phyloP scores from a whole-genome alignment of 2,329 filamentous ascomycete genomes.

The Blastomyces gilchristii region DNA sequence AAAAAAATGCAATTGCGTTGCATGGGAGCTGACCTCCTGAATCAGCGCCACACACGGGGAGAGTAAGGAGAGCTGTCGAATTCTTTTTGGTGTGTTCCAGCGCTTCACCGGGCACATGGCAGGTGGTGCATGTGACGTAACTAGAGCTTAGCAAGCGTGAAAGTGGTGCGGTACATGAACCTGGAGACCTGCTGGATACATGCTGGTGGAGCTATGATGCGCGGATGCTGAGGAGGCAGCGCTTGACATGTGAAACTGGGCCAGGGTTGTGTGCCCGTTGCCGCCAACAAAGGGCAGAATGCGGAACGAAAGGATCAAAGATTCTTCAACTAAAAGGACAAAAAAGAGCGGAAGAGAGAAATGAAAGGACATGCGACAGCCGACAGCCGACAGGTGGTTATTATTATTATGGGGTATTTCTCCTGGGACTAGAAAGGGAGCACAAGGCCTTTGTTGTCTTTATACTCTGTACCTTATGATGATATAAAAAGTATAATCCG shows the following conservation, averaged over 20 bases:
- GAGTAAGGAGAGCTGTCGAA: too few relatives aligned
- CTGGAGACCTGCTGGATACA: too few relatives aligned
- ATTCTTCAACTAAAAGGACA: background rate
- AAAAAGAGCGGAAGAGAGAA: too few relatives aligned
- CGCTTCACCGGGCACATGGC: background rate
- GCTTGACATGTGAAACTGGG: slow-evolving; percentile 4
- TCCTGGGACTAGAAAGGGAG: background rate
- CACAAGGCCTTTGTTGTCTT: background rate
- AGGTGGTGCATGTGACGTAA: background rate
- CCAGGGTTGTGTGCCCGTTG: background rate
- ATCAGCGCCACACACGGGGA: too few relatives aligned
- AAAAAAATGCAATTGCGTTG: too few relatives aligned
- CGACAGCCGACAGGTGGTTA: background rate
- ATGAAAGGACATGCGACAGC: background rate
- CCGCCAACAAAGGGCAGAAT: background rate
- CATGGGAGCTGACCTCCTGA: too few relatives aligned
- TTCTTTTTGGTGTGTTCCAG: too few relatives aligned
- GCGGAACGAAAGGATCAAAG: background rate
- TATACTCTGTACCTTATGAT: background rate
- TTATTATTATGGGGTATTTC: background rate
- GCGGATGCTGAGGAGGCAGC: background rate
- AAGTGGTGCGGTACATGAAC: background rate
- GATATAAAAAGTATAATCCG: background rate
- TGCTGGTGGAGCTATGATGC: background rate
- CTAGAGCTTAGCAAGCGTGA: background rate